Base-by-base conservation (phyloP, 1,284 basidiomycete species). In the Boletus mariae region DNA sequence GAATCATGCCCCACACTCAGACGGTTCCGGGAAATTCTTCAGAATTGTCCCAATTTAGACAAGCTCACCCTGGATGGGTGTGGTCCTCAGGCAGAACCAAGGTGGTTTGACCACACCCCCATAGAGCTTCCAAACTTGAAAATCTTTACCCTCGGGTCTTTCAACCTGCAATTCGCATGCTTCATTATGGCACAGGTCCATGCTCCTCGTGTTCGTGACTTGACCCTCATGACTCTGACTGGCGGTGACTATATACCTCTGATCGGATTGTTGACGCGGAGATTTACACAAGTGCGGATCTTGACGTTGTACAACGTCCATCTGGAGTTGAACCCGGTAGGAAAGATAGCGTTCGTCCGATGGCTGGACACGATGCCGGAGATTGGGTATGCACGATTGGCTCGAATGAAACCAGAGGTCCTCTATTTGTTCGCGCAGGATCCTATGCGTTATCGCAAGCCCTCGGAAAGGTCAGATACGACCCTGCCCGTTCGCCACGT, bases 31-130 rank as follows among this genome's bases (percentile, higher is more conserved):
- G 67, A 75, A 43, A 73, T 88, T 40, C 73, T 87, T 28, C 49
- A 49, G 11, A 68, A 59, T 40, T 84, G 77, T 49, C 79, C 79
- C 13, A 66, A 65, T 8, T 63, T 87, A 25, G 67, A 67, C 49
- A 82, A 79, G 47, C 71, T 88, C 31, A 71, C 76, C 26, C 61
- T 87, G 23, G 80, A 85, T 59, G 80, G 80, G 49, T 81, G 81
- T 34, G 80, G 82, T 5, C 83, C 84, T 17, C 71, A 69, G 56
- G 59, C 65, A 29, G 61, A 61, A 23, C 58, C 59, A 32, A 64
- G 56, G 29, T 51, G 51, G 17, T 52, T 59, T 26, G 57, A 57
- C 31, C 59, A 71, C 12, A 50, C 57, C 2, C 76, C 80, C 10
- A 60, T 85, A 51, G 51, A 63, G 3, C 73, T 85, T 45, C 71